phyloP scores from a whole-genome alignment of 768 basidiomycete genomes.

The Dentipellis sp. region DNA sequence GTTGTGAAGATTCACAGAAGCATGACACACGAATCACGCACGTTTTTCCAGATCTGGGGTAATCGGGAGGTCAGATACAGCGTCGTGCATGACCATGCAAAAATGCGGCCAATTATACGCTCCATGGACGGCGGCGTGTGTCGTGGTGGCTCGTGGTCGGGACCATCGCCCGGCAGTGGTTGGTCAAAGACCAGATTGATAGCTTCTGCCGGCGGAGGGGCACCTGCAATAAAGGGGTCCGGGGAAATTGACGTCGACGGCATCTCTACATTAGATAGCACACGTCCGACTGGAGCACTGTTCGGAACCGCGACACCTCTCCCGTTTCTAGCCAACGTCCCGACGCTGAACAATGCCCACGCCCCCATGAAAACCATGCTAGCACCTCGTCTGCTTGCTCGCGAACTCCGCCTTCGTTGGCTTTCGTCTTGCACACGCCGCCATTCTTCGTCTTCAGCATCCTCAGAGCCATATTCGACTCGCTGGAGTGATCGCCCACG shows the following conservation, averaged over 20 bases:
- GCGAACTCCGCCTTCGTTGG: constrained; percentile 31
- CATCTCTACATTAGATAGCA: constrained; percentile 27
- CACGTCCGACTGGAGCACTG: constrained; percentile 34
- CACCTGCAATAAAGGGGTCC: neutral
- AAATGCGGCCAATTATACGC: constrained; percentile 77
- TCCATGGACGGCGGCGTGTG: constrained; percentile 29
- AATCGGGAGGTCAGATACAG: constrained; percentile 89
- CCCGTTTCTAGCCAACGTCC: constrained; percentile 32
- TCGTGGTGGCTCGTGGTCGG: constrained; percentile 11
- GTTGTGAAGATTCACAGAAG: neutral
- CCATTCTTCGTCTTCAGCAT: constrained; percentile 4
- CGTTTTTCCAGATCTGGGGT: constrained; percentile 99
- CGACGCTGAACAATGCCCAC: constrained; percentile 66
- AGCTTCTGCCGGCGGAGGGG: neutral
- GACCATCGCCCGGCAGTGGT: neutral
- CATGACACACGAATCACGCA: constrained; percentile 32
- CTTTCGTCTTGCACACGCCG: constrained; percentile 3
- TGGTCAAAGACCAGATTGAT: constrained; percentile 6
- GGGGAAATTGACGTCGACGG: neutral
- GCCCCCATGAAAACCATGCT: constrained; percentile 76
- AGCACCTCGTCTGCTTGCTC: constrained; percentile 60
- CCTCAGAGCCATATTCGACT: constrained; percentile 19
- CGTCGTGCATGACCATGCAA: constrained; percentile 91
- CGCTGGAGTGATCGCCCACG: constrained; percentile 41
- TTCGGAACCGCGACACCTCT: constrained; percentile 20